Percentiles rank a stretch among this genome's conserved stretches.
Evolutionary conservation across 352 stramenopile species (phyloP).

Genomic region (Peronospora belbahrii): DNA sequence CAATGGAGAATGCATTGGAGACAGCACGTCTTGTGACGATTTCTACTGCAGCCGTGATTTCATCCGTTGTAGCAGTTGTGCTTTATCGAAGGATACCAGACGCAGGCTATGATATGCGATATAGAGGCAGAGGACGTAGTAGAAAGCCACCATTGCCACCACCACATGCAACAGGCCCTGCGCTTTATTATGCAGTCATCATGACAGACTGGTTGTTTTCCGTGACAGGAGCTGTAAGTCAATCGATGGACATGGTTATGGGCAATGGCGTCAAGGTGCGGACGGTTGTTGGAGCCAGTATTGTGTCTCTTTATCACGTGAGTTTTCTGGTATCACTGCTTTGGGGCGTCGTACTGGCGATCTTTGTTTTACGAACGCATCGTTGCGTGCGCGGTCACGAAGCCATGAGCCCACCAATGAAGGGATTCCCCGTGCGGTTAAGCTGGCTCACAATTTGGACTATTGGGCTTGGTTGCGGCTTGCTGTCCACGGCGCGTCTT

Average conservation of each 20-base stretch:
- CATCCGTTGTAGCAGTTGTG: slow-evolving; percentile 30
- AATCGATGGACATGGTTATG: slow-evolving; percentile 50
- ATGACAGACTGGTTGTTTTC: slow-evolving; percentile 55
- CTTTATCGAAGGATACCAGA: slow-evolving; percentile 30
- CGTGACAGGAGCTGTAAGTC: slow-evolving; percentile 37
- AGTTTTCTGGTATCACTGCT: slow-evolving; percentile 43
- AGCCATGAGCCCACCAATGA: slow-evolving; percentile 10
- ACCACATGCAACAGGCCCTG: slow-evolving; percentile 28
- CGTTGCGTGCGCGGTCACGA: slow-evolving; percentile 1
- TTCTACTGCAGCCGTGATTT: slow-evolving; percentile 28
- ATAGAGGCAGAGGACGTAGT: slow-evolving; percentile 3
- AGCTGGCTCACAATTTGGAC: slow-evolving; percentile 45
- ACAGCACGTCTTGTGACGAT: slow-evolving; percentile 34
- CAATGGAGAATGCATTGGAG: slow-evolving; percentile 24
- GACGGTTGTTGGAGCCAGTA: slow-evolving; percentile 34
- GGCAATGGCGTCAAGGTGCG: slow-evolving; percentile 26
- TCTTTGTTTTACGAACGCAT: slow-evolving; percentile 37
- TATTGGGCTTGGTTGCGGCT: slow-evolving; percentile 31
- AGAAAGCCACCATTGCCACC: slow-evolving; percentile 15
- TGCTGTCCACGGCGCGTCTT: slow-evolving; percentile 30
- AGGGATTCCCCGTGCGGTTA: slow-evolving; percentile 35
- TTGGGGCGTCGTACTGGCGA: slow-evolving; percentile 39
- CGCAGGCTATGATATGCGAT: slow-evolving; percentile 9
- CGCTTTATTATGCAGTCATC: slow-evolving; percentile 48
- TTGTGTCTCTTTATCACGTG: slow-evolving; percentile 29